phyloP scores from a whole-genome alignment of 257 asterid genomes.

The Oldenlandia corymbosa region DNA sequence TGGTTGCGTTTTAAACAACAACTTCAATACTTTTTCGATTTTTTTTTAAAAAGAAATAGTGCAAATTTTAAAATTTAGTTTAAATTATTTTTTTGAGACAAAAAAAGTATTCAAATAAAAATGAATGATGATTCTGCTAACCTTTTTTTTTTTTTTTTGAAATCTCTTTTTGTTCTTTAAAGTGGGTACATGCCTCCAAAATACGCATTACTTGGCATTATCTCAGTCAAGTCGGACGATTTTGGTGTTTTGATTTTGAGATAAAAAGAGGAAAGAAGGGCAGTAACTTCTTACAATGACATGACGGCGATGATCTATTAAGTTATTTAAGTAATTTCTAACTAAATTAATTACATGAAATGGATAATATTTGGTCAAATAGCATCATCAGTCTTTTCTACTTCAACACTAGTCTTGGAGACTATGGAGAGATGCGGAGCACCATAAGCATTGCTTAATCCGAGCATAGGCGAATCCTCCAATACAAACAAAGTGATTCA shows the following conservation, averaged over 20 bases:
- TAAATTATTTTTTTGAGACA: too few relatives aligned
- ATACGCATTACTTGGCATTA: constrained; percentile 11
- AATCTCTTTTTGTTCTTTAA: too few relatives aligned
- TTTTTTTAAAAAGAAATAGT: too few relatives aligned
- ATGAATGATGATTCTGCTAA: too few relatives aligned
- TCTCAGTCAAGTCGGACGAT: constrained; percentile 23
- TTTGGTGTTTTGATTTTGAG: constrained; percentile 23
- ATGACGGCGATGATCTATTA: constrained; percentile 9
- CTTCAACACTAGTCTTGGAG: constrained; percentile 35
- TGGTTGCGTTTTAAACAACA: too few relatives aligned
- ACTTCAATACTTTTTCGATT: too few relatives aligned
- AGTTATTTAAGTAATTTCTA: constrained; percentile 26
- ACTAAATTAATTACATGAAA: too few relatives aligned
- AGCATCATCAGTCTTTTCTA: too few relatives aligned
- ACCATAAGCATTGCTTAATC: constrained; percentile 20
- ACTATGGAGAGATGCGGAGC: constrained; percentile 18
- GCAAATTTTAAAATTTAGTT: too few relatives aligned
- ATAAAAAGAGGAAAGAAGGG: constrained; percentile 20
- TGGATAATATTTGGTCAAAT: too few relatives aligned
- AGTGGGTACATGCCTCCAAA: constrained; percentile 33
- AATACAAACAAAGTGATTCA: not conserved
- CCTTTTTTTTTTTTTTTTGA: too few relatives aligned
- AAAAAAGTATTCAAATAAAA: too few relatives aligned
- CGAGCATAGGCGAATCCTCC: constrained; percentile 12
- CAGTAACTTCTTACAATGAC: constrained; percentile 6